These are phyloP conservation scores for Gaeumannomyces tritici DNA, from an alignment of 2,329 filamentous ascomycete species.

Conservation along the genomic window DNA sequence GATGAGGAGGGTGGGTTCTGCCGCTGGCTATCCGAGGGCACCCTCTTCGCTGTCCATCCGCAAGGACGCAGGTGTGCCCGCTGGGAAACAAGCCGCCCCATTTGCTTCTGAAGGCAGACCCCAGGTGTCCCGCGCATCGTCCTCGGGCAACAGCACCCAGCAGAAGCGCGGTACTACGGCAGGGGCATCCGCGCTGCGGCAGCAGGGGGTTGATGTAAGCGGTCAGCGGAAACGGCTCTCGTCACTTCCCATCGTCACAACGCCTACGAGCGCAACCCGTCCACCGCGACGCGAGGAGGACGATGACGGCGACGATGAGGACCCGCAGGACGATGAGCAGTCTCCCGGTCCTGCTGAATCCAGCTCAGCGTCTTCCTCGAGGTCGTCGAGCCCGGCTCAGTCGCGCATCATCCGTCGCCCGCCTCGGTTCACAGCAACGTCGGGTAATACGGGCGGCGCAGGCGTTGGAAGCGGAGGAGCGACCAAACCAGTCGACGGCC, in stretches of 20 bases:
- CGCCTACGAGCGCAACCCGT: conserved; percentile 8
- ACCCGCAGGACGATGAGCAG: conserved; percentile 8
- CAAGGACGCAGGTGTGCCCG: conserved; percentile 42
- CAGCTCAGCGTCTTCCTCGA: conserved; percentile 21
- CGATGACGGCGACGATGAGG: background rate
- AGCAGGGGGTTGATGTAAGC: background rate
- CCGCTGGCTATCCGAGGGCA: conserved; percentile 29
- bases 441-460: background rate
- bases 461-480: conserved; percentile 9
- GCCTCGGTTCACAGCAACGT: conserved; percentile 30
- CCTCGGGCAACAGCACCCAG: conserved; percentile 30
- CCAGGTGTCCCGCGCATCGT: conserved; percentile 36
- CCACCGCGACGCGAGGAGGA: background rate
- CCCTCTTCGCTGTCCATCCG: conserved; percentile 48
- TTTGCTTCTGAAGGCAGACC: conserved; percentile 29
- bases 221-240: conserved; percentile 31
- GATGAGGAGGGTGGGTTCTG: conserved; percentile 42
- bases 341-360: conserved; percentile 34
- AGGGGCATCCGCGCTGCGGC: conserved; percentile 12
- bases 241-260: conserved; percentile 30
- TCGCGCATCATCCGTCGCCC: conserved; percentile 52
- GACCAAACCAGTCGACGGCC: conserved; percentile 9
- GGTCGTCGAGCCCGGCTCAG: conserved; percentile 40
- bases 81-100: conserved; percentile 34
- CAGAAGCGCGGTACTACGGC: conserved; percentile 22